phyloP scores from a whole-genome alignment of 106 monocot species.

The Acanthochlamys bracteata region DNA sequence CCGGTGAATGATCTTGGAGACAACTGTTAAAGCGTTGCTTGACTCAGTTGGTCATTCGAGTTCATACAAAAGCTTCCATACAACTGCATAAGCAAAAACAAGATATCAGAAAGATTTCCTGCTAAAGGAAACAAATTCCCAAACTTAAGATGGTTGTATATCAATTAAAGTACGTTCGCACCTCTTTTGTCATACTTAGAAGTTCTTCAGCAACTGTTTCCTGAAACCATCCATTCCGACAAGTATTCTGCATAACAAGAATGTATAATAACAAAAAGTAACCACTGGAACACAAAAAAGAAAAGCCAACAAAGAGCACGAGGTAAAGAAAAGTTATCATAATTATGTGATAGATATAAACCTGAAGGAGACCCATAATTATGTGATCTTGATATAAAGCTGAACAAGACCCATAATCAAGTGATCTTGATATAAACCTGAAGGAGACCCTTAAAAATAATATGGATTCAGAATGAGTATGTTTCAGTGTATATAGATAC shows the following conservation, averaged over 20 bases:
- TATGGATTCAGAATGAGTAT: too few relatives aligned
- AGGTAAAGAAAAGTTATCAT: background rate
- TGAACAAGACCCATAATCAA: too few relatives aligned
- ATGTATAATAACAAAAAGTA: slow-evolving; percentile 1
- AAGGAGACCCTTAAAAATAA: background rate
- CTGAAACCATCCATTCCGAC: slow-evolving; percentile 28
- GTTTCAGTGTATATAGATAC: too few relatives aligned
- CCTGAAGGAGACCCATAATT: too few relatives aligned
- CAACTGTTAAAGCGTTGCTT: slow-evolving; percentile 17
- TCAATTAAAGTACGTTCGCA: background rate
- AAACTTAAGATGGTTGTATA: background rate
- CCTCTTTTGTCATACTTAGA: slow-evolving; percentile 30
- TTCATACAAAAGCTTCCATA: slow-evolving; percentile 35
- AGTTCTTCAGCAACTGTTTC: slow-evolving; percentile 24
- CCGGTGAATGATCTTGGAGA: slow-evolving; percentile 44
- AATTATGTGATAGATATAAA: background rate
- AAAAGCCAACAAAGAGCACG: background rate
- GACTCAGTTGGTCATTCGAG: slow-evolving; percentile 2
- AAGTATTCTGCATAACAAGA: slow-evolving; percentile 31
- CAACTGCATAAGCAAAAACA: slow-evolving; percentile 22
- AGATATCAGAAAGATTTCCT: slow-evolving; percentile 14
- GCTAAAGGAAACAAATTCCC: background rate
- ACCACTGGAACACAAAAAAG: background rate
- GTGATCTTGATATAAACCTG: background rate
- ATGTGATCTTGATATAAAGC: too few relatives aligned